These are phyloP conservation scores for Skeletonema grethae DNA, from an alignment of 108 stramenopile species.

Conservation along the genomic window DNA sequence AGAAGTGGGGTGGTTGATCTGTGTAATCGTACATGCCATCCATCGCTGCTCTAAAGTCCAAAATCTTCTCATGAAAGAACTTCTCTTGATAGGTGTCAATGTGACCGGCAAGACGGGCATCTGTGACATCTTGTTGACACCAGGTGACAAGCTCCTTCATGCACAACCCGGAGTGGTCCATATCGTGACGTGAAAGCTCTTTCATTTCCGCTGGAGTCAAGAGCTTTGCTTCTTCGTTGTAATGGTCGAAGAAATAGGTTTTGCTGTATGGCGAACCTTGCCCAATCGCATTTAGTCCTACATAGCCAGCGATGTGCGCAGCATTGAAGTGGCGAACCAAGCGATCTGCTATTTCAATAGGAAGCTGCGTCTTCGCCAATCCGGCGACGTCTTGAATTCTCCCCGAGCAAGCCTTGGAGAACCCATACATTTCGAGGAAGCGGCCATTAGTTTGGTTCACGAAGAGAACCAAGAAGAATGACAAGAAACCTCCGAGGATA, in stretches of 20 bases:
- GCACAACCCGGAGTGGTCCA: constrained; percentile 30
- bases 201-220: constrained; percentile 43
- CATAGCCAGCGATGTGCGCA: constrained; percentile 54
- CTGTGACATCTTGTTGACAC: constrained; percentile 21
- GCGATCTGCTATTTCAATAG: constrained; percentile 30
- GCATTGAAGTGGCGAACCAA: constrained; percentile 61
- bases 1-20: constrained; percentile 55
- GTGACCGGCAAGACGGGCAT: constrained; percentile 7
- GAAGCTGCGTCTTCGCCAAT: constrained; percentile 30
- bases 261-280: constrained; percentile 20
- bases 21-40: constrained; percentile 42
- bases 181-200: constrained; percentile 24
- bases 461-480: constrained; percentile 62
- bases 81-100: constrained; percentile 16
- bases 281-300: constrained; percentile 37
- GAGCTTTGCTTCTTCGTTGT: constrained; percentile 33
- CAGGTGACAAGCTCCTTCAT: constrained; percentile 26
- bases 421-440: constrained; percentile 43
- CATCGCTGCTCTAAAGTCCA: constrained; percentile 20
- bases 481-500: constrained; percentile 50
- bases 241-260: constrained; percentile 38
- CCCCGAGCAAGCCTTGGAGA: constrained; percentile 46
- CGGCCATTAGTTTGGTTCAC: constrained; percentile 49
- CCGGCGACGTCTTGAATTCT: constrained; percentile 55
- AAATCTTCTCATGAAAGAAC: constrained; percentile 7